Percentiles rank a stretch among this genome's conserved stretches.
Conservation (phyloP, 805 yeast species). For the Wickerhamiella siamensis region DNA sequence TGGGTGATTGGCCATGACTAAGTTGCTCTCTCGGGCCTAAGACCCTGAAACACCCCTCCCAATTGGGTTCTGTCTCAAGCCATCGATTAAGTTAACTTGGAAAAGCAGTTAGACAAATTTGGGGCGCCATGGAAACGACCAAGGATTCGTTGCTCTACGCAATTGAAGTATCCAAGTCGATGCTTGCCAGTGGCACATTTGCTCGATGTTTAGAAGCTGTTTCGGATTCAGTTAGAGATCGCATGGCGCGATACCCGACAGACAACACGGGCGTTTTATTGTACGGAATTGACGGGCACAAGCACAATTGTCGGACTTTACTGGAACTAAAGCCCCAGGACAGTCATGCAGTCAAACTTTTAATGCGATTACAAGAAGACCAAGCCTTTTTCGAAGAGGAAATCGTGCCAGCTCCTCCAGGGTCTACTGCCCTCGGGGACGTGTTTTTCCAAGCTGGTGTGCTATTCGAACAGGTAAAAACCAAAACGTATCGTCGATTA, state of each 20-base stretch:
- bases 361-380: constrained; percentile 10
- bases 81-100: too few species aligned
- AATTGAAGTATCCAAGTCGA: constrained; percentile 23
- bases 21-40: too few species aligned
- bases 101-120: too few species aligned
- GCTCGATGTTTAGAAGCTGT: constrained; percentile 33
- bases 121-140: neutral
- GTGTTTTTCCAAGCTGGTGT: constrained; percentile 5
- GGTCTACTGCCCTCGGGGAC: constrained; percentile 3
- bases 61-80: too few species aligned
- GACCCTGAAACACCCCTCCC: too few species aligned
- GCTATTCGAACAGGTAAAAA: constrained; percentile 8
- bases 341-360: constrained; percentile 9
- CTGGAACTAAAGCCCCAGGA: constrained; percentile 11
- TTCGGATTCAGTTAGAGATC: constrained; percentile 46
- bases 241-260: constrained; percentile 48
- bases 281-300: constrained; percentile 22
- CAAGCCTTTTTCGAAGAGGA: neutral
- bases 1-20: neutral
- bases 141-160: constrained; percentile 26
- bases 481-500: constrained; percentile 9
- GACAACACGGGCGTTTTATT: constrained; percentile 67
- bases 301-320: constrained; percentile 22
- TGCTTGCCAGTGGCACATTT: constrained; percentile 18
- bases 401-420: constrained; percentile 4